These are phyloP conservation scores for Dictyostelium capitatum DNA, from an alignment of 78 protist genomes.

Conservation along the genomic window DNA sequence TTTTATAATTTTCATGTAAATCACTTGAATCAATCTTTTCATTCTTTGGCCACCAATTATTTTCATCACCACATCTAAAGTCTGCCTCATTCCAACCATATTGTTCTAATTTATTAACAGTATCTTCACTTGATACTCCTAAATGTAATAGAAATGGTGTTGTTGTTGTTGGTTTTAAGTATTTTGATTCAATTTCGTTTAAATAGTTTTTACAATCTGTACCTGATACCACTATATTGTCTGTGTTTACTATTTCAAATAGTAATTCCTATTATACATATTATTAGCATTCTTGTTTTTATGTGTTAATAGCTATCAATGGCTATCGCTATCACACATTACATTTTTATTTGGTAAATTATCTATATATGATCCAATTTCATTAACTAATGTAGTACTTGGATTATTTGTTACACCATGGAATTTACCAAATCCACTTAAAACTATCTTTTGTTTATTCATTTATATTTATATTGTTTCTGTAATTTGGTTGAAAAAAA, in stretches of 20 bases:
- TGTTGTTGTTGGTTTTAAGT: not conserved
- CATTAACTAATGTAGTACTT: not conserved
- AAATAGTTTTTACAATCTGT: not conserved
- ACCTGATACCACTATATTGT: not conserved
- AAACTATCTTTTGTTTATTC: not conserved
- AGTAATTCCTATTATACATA: not conserved
- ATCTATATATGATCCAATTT: not conserved
- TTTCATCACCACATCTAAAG: not conserved
- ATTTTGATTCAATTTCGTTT: not conserved
- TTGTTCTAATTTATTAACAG: not conserved
- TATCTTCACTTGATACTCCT: not conserved
- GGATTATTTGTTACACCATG: not conserved
- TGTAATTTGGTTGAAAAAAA: not conserved
- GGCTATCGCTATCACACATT: no score
- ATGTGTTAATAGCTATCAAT: not conserved
- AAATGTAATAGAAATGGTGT: not conserved
- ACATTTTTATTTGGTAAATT: not conserved
- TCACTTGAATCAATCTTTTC: not conserved
- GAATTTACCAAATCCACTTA: not conserved
- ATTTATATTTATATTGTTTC: no score
- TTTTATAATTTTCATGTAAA: not conserved
- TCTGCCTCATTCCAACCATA: conserved; percentile 12
- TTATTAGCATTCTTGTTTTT: not conserved
- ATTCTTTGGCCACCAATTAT: not conserved
- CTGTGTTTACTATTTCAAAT: not conserved